phyloP scores from a whole-genome alignment of 2,329 filamentous ascomycete species.

The Graphilbum fragrans region DNA sequence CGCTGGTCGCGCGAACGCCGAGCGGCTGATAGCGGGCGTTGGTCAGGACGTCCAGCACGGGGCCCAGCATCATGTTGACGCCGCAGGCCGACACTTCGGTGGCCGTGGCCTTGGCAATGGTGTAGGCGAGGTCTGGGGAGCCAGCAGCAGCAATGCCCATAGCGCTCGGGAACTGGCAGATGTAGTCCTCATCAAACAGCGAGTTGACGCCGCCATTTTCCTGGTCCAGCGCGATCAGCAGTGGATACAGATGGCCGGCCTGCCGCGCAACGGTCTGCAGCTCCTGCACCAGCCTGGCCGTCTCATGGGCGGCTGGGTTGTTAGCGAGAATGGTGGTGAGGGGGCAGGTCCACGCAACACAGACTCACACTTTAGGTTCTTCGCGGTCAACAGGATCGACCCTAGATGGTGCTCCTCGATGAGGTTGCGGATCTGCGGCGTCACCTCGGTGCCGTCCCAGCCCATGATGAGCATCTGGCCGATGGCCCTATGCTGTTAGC shows the following conservation, averaged over 20 bases:
- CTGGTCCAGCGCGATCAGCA: constrained; percentile 87
- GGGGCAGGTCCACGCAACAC: not conserved
- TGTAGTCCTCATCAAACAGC: constrained; percentile 88
- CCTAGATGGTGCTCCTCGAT: constrained; percentile 81
- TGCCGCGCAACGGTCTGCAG: constrained; percentile 85
- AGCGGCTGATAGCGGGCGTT: constrained; percentile 86
- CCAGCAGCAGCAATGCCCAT: constrained; percentile 96
- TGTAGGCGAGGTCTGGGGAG: constrained; percentile 72
- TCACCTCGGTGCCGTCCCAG: constrained; percentile 75
- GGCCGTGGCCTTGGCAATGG: constrained; percentile 84
- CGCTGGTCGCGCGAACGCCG: constrained; percentile 78
- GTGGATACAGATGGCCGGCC: constrained; percentile 76
- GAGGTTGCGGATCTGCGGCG: constrained; percentile 67
- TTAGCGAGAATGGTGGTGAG: not conserved
- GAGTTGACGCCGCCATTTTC: constrained; percentile 98
- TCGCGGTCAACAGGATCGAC: constrained; percentile 72
- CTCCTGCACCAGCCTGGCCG: constrained; percentile 77
- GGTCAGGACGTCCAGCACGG: constrained; percentile 84
- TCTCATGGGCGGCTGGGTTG: constrained; percentile 70
- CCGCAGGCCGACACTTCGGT: constrained; percentile 87
- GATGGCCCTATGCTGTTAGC: constrained; percentile 41
- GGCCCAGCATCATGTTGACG: constrained; percentile 90
- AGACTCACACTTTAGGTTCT: constrained; percentile 65
- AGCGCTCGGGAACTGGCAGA: constrained; percentile 90
- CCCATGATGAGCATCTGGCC: constrained; percentile 74